Evolutionary conservation across 1,284 basidiomycete species (phyloP).

Genomic region (Malassezia cuniculi): DNA sequence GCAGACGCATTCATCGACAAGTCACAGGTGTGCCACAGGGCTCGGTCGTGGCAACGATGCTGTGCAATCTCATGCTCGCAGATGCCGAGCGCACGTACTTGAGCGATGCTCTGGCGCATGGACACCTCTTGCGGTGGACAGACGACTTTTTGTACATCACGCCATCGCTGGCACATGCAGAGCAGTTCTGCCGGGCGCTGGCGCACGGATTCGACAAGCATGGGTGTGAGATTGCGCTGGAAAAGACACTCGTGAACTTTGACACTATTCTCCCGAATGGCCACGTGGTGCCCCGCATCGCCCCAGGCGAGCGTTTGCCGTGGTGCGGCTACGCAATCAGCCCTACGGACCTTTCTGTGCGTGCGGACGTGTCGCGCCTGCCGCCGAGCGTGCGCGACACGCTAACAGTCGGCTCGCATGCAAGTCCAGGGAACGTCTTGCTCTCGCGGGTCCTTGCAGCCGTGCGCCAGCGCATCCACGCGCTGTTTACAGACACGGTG

Average conservation of each 20-base stretch:
- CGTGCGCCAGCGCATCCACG: constrained; percentile 47
- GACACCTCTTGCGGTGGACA: constrained; percentile 57
- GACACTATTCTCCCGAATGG: constrained; percentile 65
- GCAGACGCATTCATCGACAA: constrained; percentile 65
- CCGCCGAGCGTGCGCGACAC: constrained; percentile 33
- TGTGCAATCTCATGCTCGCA: constrained; percentile 74
- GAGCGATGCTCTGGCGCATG: background rate
- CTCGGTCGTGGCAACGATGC: constrained; percentile 69
- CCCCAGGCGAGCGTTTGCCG: constrained; percentile 18
- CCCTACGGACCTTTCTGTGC: constrained; percentile 23
- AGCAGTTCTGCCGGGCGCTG: constrained; percentile 65
- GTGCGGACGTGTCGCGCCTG: constrained; percentile 27
- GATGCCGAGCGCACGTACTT: constrained; percentile 57
- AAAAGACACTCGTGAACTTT: constrained; percentile 77
- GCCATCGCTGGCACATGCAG: constrained; percentile 56
- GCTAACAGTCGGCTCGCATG: constrained; percentile 38
- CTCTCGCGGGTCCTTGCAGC: constrained; percentile 25
- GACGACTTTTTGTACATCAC: constrained; percentile 91
- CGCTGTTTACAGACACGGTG: constrained; percentile 61
- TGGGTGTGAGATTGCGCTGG: constrained; percentile 72
- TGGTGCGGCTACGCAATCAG: constrained; percentile 39
- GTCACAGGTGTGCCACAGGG: constrained; percentile 88
- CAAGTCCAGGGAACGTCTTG: constrained; percentile 31
- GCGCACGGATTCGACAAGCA: constrained; percentile 62
- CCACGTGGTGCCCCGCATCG: constrained; percentile 32